These are phyloP conservation scores for Mycena olivaceomarginata DNA, from an alignment of 768 basidiomycete genomes.

Conservation along the genomic window DNA sequence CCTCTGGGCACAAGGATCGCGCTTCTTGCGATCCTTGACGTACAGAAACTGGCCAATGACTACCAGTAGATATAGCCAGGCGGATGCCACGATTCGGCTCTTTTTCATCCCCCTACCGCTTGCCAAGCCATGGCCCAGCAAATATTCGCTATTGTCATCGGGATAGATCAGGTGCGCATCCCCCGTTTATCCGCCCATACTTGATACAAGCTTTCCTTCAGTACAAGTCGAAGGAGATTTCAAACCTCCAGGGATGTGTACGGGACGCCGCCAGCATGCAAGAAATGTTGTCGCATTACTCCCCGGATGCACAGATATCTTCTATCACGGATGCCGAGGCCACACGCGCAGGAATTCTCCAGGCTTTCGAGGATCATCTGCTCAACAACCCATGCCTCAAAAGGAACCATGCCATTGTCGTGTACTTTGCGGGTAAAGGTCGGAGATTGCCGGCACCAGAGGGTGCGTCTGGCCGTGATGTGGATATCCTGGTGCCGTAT, in stretches of 20 bases:
- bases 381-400: slow-evolving; percentile 4
- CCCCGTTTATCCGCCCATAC: neutral
- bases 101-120: neutral
- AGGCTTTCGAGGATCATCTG: slow-evolving; percentile 1
- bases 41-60: neutral
- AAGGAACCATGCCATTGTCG: slow-evolving; percentile 4
- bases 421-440: slow-evolving; percentile 18
- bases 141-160: slow-evolving; percentile 9
- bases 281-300: neutral
- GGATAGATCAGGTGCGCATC: neutral
- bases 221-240: slow-evolving; percentile 1
- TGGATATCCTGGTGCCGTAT: slow-evolving; percentile 18
- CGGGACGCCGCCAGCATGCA: slow-evolving; percentile 10
- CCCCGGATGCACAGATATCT: slow-evolving; percentile 7
- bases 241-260: slow-evolving; percentile 15
- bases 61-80: neutral
- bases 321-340: neutral
- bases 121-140: neutral
- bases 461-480: neutral
- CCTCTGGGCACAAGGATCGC: neutral
- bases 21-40: neutral
- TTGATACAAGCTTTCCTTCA: neutral
- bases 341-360: neutral
- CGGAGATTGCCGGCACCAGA: neutral
- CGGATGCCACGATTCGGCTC: slow-evolving; percentile 8